A percentile compares a stretch with the other conserved stretches of the same genome.
These are phyloP conservation scores for Fraxinus albicans DNA, from an alignment of 305 asterid species.

Conservation along the genomic window DNA sequence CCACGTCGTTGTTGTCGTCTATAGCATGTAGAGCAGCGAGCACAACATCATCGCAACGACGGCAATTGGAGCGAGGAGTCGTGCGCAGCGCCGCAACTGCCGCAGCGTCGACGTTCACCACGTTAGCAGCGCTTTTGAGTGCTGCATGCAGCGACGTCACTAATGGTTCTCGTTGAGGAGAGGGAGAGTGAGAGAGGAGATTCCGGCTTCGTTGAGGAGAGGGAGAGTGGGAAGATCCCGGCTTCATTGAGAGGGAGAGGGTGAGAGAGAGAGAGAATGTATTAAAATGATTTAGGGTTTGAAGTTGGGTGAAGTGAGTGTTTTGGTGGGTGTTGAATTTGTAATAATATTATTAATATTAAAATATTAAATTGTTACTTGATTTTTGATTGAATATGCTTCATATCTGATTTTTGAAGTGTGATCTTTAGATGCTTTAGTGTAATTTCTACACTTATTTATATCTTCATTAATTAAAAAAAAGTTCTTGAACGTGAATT, in stretches of 20 bases:
- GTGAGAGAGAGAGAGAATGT: not conserved
- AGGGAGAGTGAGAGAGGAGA: too few species aligned
- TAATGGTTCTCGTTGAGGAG: not conserved
- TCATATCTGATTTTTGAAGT: too few species aligned
- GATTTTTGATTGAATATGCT: too few species aligned
- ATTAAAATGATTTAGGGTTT: not conserved
- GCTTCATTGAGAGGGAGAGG: not conserved
- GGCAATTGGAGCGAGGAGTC: not conserved
- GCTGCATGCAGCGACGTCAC: too few species aligned
- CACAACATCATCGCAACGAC: not conserved
- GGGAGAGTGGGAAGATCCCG: not conserved
- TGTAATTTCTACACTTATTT: too few species aligned
- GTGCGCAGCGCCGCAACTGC: not conserved
- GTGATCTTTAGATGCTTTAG: too few species aligned
- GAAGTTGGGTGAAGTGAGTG: not conserved
- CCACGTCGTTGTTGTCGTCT: not conserved
- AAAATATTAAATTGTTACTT: too few species aligned
- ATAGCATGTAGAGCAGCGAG: not conserved
- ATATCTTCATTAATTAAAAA: too few species aligned
- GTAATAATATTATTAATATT: too few species aligned
- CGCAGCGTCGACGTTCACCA: too few species aligned
- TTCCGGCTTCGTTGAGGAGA: too few species aligned
- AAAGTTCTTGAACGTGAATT: not conserved
- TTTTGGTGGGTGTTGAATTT: not conserved
- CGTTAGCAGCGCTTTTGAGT: too few species aligned